phyloP scores from a whole-genome alignment of 805 yeast species.

The Yamadazyma takamatsuzukensis region DNA sequence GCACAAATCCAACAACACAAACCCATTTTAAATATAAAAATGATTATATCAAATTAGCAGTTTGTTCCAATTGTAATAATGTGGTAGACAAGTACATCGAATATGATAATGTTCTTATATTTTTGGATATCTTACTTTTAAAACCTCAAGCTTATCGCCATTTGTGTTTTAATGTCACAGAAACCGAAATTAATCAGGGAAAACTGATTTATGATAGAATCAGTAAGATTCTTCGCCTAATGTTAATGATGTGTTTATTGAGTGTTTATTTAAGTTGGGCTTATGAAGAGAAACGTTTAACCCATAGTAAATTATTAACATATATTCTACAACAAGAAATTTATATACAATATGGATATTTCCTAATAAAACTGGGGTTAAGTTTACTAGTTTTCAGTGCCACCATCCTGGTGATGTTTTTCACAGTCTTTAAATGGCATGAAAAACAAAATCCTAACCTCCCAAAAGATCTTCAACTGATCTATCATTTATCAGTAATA shows the following conservation, averaged over 20 bases:
- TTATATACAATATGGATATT: slow-evolving; percentile 52
- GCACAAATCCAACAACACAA: slow-evolving; percentile 56
- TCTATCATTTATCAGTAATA: slow-evolving; percentile 33
- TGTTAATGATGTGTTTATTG: slow-evolving; percentile 61
- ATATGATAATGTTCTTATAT: slow-evolving; percentile 76
- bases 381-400: slow-evolving; percentile 42
- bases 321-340: slow-evolving; percentile 31
- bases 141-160: slow-evolving; percentile 90
- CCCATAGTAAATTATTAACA: slow-evolving; percentile 22
- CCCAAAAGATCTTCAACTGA: slow-evolving; percentile 1
- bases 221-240: slow-evolving; percentile 2
- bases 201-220: neutral
- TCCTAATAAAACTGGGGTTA: slow-evolving; percentile 48
- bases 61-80: slow-evolving; percentile 66
- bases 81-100: slow-evolving; percentile 92
- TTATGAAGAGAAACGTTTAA: slow-evolving; percentile 62
- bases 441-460: slow-evolving; percentile 9
- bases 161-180: slow-evolving; percentile 68
- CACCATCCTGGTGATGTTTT: slow-evolving; percentile 25
- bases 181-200: no score
- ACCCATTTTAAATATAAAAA: slow-evolving; percentile 72
- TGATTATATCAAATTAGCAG: slow-evolving; percentile 74
- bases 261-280: slow-evolving; percentile 95
- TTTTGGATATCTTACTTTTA: slow-evolving; percentile 76
- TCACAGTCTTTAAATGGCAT: slow-evolving; percentile 5